Base-by-base conservation (phyloP, 2,329 filamentous ascomycete species). In the Colletotrichum karsti region DNA sequence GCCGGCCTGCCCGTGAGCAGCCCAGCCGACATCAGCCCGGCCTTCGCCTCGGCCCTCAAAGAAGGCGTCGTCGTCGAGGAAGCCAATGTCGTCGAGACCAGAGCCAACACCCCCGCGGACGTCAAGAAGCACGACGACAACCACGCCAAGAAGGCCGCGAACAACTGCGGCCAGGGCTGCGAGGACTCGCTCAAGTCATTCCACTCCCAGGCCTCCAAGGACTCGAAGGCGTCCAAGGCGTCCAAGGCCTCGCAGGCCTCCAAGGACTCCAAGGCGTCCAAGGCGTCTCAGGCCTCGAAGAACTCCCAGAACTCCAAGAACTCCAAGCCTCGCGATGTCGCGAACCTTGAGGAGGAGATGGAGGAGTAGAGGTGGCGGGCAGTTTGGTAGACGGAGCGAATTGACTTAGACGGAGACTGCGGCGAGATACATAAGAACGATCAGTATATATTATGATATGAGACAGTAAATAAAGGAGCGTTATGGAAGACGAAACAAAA, bases 191-290 rank as follows among this genome's bases (percentile, higher is more conserved):
- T 63, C 10, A 10, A n/a, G 2, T 57, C 60, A 5, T 63, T 13
- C 41, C 60, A 63, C 22, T 63, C 60, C 2, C 50, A 63, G 9
- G 60, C 60, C 8, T 63, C 60, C 7, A 57, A 57, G 41, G 51
- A 63, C 15, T 56, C 48, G 12, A 63, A 63, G 50, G n/a, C 15
- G 4, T 56, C 59, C 5, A 35, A 60, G 20, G 33, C 33, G 1
- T 51, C 57, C 0, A 24, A 41, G 33, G 37, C 24, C 7, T 18
- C 28, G 2, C 7, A 58, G 41, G 26, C 26, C 2, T 48, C 41
- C 3, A 54, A 54, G 58, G 26, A 44, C 9, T 20, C 30, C 13
- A 39, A 60, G 9, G 22, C 18, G 20, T 24, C 39, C 13, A 55
- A 55, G n/a, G 35, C n/a, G n/a, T n/a, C n/a, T n/a, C n/a, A n/a